These are phyloP conservation scores for Kwoniella shivajii DNA, from an alignment of 1,284 basidiomycete species.

Conservation along the genomic window DNA sequence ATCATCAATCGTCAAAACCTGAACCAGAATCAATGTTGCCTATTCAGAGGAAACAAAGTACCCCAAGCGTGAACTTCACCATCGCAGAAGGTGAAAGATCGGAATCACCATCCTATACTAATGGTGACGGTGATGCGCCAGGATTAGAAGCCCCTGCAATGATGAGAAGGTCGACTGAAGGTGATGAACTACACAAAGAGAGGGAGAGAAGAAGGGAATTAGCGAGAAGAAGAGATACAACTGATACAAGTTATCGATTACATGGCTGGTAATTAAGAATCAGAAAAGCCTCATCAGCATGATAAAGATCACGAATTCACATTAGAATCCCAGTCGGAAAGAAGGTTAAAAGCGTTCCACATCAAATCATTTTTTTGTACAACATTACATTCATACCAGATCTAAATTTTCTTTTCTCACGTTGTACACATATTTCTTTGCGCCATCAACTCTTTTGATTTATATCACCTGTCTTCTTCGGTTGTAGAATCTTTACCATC, in stretches of 20 bases:
- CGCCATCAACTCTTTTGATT: too few relatives aligned
- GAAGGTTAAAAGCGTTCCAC: too few relatives aligned
- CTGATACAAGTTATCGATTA: conserved; percentile 44
- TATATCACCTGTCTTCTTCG: too few relatives aligned
- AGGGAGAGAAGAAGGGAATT: conserved; percentile 28
- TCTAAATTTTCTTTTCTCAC: too few relatives aligned
- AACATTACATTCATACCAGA: too few relatives aligned
- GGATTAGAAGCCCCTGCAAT: conserved; percentile 34
- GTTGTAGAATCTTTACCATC: too few relatives aligned
- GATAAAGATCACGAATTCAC: too few relatives aligned
- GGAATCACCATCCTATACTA: not conserved
- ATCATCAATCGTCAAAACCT: not conserved
- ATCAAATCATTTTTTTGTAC: too few relatives aligned
- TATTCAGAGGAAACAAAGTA: not conserved
- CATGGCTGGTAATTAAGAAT: conserved; percentile 53
- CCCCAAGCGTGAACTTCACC: not conserved
- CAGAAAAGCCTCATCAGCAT: too few relatives aligned
- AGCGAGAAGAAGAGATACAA: conserved; percentile 27
- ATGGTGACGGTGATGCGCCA: too few relatives aligned
- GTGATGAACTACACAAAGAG: conserved; percentile 27
- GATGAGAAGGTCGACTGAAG: conserved; percentile 41
- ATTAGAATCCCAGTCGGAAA: too few relatives aligned
- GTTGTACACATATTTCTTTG: too few relatives aligned
- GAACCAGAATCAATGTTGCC: not conserved
- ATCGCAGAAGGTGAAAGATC: not conserved